A percentile compares a stretch with the other conserved stretches of the same genome.
Evolutionary conservation across 2,329 filamentous ascomycete genomes (phyloP).

Genomic region (Alternaria atra): DNA sequence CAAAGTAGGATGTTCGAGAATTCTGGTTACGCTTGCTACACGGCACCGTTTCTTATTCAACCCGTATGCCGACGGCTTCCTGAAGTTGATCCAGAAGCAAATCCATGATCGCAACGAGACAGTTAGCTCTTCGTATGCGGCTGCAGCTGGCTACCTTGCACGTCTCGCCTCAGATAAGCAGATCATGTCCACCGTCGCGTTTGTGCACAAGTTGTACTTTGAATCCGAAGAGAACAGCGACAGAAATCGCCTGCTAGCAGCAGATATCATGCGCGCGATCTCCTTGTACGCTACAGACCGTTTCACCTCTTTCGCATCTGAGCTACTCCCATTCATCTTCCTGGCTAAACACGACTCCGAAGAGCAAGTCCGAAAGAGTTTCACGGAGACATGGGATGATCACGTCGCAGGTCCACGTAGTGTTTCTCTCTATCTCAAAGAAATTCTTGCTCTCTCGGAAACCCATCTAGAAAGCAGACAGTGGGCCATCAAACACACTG

Average conservation of each 20-base stretch:
- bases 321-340: constrained; percentile 86
- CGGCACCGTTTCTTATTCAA: constrained; percentile 78
- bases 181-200: constrained; percentile 63
- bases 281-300: constrained; percentile 89
- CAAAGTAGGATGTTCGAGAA: constrained; percentile 88
- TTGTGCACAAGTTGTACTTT: constrained; percentile 77
- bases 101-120: constrained; percentile 93
- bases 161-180: constrained; percentile 68
- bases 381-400: constrained; percentile 86
- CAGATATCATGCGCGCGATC: constrained; percentile 82
- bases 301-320: constrained; percentile 78
- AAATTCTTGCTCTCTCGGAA: constrained; percentile 76
- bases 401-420: constrained; percentile 86
- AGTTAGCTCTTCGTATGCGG: constrained; percentile 87
- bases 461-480: constrained; percentile 78
- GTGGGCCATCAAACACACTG: constrained; percentile 91
- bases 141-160: constrained; percentile 84
- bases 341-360: constrained; percentile 86
- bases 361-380: constrained; percentile 79
- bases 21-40: constrained; percentile 85
- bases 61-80: constrained; percentile 77
- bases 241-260: constrained; percentile 74
- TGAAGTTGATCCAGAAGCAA: constrained; percentile 80
- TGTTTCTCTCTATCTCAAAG: constrained; percentile 82
- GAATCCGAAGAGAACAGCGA: constrained; percentile 80